Evolutionary conservation across 2,329 filamentous ascomycete genomes (phyloP), one percentile per base, ranked within the genome.

Genomic region (Cladosporium cucumerinum): DNA sequence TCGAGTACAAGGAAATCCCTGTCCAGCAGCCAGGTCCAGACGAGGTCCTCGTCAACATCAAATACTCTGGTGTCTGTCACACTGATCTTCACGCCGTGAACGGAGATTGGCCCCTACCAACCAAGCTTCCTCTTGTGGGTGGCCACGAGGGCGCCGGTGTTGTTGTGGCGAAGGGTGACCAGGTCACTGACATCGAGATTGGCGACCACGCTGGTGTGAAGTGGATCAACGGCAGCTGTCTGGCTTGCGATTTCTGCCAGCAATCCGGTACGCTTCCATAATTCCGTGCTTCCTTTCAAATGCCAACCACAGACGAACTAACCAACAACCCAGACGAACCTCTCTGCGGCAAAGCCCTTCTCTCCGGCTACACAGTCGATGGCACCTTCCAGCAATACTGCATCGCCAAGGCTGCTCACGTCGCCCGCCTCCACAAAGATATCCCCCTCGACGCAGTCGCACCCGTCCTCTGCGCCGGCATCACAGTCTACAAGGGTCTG

Each of bases 331-430:
- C 86, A 57, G 90, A 96, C 71, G 93, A 97, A 81, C 89, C 92
- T 2, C 88, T 97, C 6, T 98, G 94, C 81, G 78, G 85, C 18
- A 82, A 90, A 66, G 87, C 91, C 28, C 81, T 85, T 39, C 86
- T 97, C 48, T 96, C 92, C 0, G 94, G 94, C 64, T 97, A 96
- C 85, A 96, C 92, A 5, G 92, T 97, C 75, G 91, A 97, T 76
- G 93, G 93, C 34, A 88, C 89, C 49, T 97, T 97, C 85, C 93
- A 97, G 82, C 88, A 97, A 82, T 97, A 96, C 82, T 87, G 86
- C 77, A 86, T 97, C 70, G 93, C 88, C 71, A 96, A 96, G 79
- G 93, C 92, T 18, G 87, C 89, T 21, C 91, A 96, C 78, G 87
- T 95, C 18, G 91, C 92, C 30, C 87, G 89, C 70, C 89, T 97